These are phyloP conservation scores for Parmelia sp. DNA, from an alignment of 495 filamentous ascomycete genomes.

Conservation along the genomic window DNA sequence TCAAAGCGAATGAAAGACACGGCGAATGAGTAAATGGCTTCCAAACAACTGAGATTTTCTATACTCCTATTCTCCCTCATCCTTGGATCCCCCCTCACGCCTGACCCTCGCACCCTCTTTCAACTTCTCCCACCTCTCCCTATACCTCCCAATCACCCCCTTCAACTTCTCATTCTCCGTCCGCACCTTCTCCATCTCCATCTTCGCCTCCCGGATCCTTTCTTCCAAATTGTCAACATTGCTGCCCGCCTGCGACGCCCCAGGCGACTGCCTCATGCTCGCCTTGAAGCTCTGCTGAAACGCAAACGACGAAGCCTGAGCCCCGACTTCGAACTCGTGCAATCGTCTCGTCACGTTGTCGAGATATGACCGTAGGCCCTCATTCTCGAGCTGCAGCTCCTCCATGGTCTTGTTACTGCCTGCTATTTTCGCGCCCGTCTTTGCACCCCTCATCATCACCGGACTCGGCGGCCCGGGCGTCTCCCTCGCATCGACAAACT, in stretches of 20 bases:
- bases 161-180: conserved; percentile 64
- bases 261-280: conserved; percentile 43
- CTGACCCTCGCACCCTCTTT: conserved; percentile 73
- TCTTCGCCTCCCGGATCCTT: conserved; percentile 47
- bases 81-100: conserved; percentile 37
- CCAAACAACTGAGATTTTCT: neutral
- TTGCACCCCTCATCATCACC: conserved; percentile 29
- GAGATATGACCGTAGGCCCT: conserved; percentile 62
- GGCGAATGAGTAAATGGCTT: neutral
- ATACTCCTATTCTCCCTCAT: neutral
- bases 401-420: conserved; percentile 57
- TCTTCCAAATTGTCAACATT: conserved; percentile 42
- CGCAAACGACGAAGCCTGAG: conserved; percentile 72
- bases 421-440: conserved; percentile 24
- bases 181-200: conserved; percentile 41
- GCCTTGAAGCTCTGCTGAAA: conserved; percentile 73
- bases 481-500: conserved; percentile 84
- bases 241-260: conserved; percentile 29
- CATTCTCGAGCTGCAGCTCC: conserved; percentile 77
- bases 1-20: neutral
- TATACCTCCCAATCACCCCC: conserved; percentile 58
- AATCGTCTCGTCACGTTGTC: conserved; percentile 74
- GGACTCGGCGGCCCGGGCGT: conserved; percentile 46
- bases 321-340: conserved; percentile 77
- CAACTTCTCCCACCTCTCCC: conserved; percentile 76